Conservation (phyloP, 768 basidiomycete species). For the Baorangia bicolor region DNA sequence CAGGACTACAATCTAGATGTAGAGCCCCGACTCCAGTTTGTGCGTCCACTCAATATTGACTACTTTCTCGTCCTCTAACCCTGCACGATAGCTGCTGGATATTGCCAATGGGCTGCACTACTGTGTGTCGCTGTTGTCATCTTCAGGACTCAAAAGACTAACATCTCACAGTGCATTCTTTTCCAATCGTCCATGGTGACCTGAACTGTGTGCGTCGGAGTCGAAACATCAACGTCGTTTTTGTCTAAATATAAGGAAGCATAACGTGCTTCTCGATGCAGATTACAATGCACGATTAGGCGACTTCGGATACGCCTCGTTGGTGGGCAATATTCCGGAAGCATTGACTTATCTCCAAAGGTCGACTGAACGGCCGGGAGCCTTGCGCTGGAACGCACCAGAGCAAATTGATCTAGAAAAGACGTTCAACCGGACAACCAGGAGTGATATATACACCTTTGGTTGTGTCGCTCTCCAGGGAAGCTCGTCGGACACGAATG, state of each 20-base stretch:
- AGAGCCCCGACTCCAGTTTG: constrained; percentile 7
- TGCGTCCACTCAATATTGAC: constrained; percentile 12
- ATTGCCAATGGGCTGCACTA: constrained; percentile 16
- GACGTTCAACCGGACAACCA: background rate
- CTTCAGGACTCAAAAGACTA: background rate
- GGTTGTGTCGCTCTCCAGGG: constrained; percentile 32
- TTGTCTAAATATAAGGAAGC: constrained; percentile 3
- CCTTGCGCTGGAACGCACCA: constrained; percentile 45
- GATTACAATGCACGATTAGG: constrained; percentile 36
- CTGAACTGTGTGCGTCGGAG: constrained; percentile 10
- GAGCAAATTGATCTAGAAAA: constrained; percentile 27
- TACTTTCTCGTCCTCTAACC: constrained; percentile 22
- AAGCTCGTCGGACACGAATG: constrained; percentile 1
- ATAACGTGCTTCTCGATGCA: constrained; percentile 16
- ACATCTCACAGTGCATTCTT: constrained; percentile 13
- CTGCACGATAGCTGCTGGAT: constrained; percentile 11
- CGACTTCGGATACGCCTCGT: constrained; percentile 43
- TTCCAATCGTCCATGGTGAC: constrained; percentile 18
- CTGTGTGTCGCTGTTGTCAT: background rate
- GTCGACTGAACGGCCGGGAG: constrained; percentile 30
- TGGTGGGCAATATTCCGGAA: constrained; percentile 9
- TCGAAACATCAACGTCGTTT: too few relatives aligned
- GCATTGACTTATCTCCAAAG: constrained; percentile 1
- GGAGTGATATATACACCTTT: constrained; percentile 21
- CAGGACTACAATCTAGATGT: background rate